Conservation (phyloP, 371 early-diverging fungal species). For the Nematocida sp. region DNA sequence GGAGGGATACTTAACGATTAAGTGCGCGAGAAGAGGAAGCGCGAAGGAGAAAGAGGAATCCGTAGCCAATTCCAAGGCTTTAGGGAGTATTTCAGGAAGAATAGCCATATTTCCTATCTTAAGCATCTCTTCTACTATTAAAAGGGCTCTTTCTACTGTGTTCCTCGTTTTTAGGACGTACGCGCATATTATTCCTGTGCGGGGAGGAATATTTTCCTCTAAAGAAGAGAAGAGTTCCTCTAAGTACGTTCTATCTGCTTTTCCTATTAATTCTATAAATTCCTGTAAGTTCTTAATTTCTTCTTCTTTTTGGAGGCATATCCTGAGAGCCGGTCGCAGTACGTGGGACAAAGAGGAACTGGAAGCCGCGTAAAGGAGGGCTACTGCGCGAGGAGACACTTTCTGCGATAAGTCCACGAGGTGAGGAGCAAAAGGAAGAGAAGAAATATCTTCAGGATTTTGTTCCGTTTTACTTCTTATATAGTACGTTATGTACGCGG, state of each 20-base stretch:
- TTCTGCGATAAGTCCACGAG: not conserved
- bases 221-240: slow-evolving; percentile 11
- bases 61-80: slow-evolving; percentile 18
- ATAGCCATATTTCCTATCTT: not conserved
- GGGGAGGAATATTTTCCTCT: not conserved
- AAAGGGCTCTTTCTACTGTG: slow-evolving; percentile 27
- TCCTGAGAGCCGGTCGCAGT: slow-evolving; percentile 23
- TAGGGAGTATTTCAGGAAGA: slow-evolving; percentile 18
- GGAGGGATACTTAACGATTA: slow-evolving; percentile 26
- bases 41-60: not conserved
- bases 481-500: slow-evolving; percentile 26
- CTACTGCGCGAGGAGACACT: slow-evolving; percentile 15
- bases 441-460: not conserved
- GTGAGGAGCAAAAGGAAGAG: slow-evolving; percentile 15
- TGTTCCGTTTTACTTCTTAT: slow-evolving; percentile 1
- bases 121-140: slow-evolving; percentile 30
- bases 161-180: slow-evolving; percentile 3
- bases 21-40: slow-evolving; percentile 37
- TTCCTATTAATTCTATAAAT: slow-evolving; percentile 1
- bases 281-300: slow-evolving; percentile 6
- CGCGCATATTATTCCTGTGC: slow-evolving; percentile 14
- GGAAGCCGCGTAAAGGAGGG: slow-evolving; percentile 1
- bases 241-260: slow-evolving; percentile 16
- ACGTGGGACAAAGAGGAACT: slow-evolving; percentile 2
- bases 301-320: slow-evolving; percentile 9